phyloP scores from a whole-genome alignment of 257 asterid genomes.

The Solanum chaucha region DNA sequence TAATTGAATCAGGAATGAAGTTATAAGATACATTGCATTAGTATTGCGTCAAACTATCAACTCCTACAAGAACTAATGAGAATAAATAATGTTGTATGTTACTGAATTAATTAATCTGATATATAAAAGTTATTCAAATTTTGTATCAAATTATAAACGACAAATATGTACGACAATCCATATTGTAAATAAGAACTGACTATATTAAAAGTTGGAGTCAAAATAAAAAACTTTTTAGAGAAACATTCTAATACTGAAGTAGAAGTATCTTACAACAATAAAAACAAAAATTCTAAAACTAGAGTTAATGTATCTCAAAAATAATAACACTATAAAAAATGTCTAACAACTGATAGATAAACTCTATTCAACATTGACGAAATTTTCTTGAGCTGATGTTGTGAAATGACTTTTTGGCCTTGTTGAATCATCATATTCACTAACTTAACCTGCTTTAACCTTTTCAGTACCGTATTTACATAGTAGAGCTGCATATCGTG shows the following conservation, averaged over 20 bases:
- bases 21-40: neutral
- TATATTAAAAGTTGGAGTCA: neutral
- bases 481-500: neutral
- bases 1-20: too few relatives aligned
- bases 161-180: too few relatives aligned
- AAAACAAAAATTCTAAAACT: too few relatives aligned
- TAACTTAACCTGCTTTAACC: neutral
- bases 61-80: neutral
- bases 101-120: neutral
- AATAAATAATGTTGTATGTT: neutral
- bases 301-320: neutral
- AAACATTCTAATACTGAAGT: too few relatives aligned
- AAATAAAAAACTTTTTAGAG: too few relatives aligned
- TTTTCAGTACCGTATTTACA: too few relatives aligned
- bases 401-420: neutral
- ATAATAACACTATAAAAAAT: neutral
- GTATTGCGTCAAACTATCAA: neutral
- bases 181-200: neutral
- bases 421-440: neutral
- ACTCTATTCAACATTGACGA: neutral
- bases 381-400: neutral
- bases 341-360: neutral
- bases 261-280: too few relatives aligned
- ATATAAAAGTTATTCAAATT: too few relatives aligned
- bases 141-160: neutral